phyloP scores from a whole-genome alignment of 164 flowering plant species.

The Paratinospora sagittata region DNA sequence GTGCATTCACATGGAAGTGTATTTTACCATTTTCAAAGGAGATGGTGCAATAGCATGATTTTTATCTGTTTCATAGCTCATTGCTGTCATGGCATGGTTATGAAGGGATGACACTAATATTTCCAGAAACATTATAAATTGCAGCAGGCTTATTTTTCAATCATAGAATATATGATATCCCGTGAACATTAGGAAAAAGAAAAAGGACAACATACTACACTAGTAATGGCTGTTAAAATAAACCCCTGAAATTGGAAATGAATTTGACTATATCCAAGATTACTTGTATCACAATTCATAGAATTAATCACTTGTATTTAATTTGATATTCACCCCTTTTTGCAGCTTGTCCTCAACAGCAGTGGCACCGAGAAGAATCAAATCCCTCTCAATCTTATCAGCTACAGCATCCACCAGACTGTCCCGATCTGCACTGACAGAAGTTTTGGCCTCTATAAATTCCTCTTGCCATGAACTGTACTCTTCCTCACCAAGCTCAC shows the following conservation, averaged over 20 bases:
- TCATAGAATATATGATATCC: background rate
- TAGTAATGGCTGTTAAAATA: too few species aligned
- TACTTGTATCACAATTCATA: background rate
- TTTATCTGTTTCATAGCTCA: background rate
- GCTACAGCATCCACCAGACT: constrained; percentile 51
- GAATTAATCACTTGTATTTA: background rate
- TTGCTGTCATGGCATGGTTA: background rate
- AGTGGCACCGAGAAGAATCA: constrained; percentile 83
- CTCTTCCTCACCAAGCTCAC: constrained; percentile 62
- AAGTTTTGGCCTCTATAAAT: constrained; percentile 52
- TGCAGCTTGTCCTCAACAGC: constrained; percentile 92
- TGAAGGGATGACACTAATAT: background rate
- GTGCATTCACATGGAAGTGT: background rate
- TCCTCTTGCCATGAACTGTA: constrained; percentile 54
- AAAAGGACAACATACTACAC: too few species aligned
- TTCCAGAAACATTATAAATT: background rate
- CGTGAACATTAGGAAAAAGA: too few species aligned
- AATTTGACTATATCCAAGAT: background rate
- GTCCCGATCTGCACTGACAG: constrained; percentile 59
- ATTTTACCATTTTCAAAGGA: background rate
- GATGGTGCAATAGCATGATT: background rate
- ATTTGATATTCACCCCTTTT: constrained; percentile 59
- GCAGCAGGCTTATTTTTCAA: background rate
- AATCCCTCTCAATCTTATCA: constrained; percentile 61
- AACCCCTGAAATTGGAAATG: too few species aligned